phyloP scores from a whole-genome alignment of 208 protist species.

The Trypanosomatidae sp. region DNA sequence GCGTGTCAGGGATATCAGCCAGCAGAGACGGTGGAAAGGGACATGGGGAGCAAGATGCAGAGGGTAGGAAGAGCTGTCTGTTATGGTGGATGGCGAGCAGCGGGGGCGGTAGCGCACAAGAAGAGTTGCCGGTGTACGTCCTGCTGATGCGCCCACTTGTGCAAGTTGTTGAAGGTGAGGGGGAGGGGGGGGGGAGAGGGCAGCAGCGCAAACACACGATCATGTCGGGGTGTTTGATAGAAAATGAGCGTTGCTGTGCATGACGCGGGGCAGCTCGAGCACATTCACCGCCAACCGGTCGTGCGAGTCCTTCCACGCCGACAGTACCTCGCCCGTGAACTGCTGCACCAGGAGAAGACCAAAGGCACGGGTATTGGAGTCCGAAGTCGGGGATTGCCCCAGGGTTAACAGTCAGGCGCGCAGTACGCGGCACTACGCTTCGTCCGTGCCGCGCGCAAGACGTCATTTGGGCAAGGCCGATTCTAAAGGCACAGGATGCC shows the following conservation, averaged over 20 bases:
- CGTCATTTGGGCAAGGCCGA: slow-evolving; percentile 18
- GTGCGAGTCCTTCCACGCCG: slow-evolving; percentile 23
- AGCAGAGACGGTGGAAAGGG: too few species aligned
- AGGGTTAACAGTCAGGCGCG: slow-evolving; percentile 38
- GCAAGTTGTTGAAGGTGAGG: too few species aligned
- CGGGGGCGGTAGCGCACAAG: too few species aligned
- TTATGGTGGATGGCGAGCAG: too few species aligned
- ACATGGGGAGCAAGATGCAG: too few species aligned
- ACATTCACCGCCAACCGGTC: not conserved
- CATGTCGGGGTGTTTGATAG: not conserved
- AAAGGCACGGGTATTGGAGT: slow-evolving; percentile 48
- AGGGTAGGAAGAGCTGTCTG: too few species aligned
- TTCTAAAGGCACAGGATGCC: slow-evolving; percentile 36
- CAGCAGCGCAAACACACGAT: not conserved
- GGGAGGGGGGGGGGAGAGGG: not conserved
- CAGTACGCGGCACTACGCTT: slow-evolving; percentile 24
- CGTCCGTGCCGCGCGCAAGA: slow-evolving; percentile 2
- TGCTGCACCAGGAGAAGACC: slow-evolving; percentile 50
- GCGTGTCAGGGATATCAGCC: too few species aligned
- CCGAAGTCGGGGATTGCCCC: slow-evolving; percentile 20
- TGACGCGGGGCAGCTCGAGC: slow-evolving; percentile 10
- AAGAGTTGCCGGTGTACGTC: too few species aligned
- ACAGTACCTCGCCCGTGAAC: slow-evolving; percentile 19
- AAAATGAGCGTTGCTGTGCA: not conserved
- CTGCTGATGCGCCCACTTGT: not conserved